phyloP scores from a whole-genome alignment of 805 yeast species.

The Candida dendrica region DNA sequence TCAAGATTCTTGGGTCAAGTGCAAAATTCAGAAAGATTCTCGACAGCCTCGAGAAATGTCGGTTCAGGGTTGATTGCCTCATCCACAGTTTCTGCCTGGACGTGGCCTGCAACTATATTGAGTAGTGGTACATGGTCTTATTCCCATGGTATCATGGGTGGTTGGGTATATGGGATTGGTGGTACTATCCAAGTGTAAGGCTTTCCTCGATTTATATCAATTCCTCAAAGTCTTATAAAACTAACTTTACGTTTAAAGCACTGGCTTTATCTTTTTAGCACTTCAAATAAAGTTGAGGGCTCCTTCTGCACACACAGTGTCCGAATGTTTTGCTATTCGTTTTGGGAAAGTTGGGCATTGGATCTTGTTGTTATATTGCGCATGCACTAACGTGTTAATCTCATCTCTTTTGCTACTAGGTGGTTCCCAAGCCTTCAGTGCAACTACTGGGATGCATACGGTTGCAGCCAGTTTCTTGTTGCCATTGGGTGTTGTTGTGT shows the following conservation, averaged over 20 bases:
- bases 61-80: constrained; percentile 35
- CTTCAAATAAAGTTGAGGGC: constrained; percentile 28
- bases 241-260: no score
- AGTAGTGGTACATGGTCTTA: constrained; percentile 34
- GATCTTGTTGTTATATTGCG: constrained; percentile 27
- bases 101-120: constrained; percentile 37
- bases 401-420: constrained; percentile 34
- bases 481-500: constrained; percentile 40
- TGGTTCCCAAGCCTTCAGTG: constrained; percentile 35
- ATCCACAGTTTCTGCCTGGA: constrained; percentile 39
- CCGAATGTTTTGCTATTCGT: constrained; percentile 30
- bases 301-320: constrained; percentile 34
- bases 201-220: no score
- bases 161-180: constrained; percentile 22
- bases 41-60: constrained; percentile 34
- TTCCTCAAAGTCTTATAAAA: no score
- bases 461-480: constrained; percentile 38
- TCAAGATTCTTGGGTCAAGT: constrained; percentile 31
- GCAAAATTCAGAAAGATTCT: constrained; percentile 33
- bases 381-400: constrained; percentile 30
- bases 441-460: constrained; percentile 35
- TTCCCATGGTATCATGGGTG: constrained; percentile 29
- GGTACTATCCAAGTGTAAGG: not conserved
- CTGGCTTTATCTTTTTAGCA: not conserved
- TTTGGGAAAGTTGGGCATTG: constrained; percentile 30